A percentile compares a stretch with the other conserved stretches of the same genome.
Evolutionary conservation across 2,329 filamentous ascomycete genomes (phyloP).

Genomic region (Xylaria sp.): DNA sequence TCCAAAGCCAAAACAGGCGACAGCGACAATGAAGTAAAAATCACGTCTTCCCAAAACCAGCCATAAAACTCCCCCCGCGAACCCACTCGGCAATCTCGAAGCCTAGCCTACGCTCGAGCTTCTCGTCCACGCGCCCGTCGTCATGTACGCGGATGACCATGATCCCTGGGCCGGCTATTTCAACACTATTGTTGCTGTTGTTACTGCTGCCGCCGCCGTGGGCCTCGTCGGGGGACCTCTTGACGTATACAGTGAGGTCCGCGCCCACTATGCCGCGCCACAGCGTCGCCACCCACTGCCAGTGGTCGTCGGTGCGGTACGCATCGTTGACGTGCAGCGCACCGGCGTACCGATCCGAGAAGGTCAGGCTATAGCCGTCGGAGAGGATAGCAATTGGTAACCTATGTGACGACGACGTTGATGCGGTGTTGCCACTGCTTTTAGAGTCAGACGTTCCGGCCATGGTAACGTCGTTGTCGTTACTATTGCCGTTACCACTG

Average conservation of each 20-base stretch:
- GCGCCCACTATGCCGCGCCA: slow-evolving; percentile 89
- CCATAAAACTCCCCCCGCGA: slow-evolving; percentile 58
- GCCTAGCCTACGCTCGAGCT: slow-evolving; percentile 76
- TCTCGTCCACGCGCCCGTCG: slow-evolving; percentile 67
- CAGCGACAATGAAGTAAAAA: slow-evolving; percentile 1
- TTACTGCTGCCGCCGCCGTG: slow-evolving; percentile 25
- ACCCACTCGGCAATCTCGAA: slow-evolving; percentile 93
- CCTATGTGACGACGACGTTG: slow-evolving; percentile 33
- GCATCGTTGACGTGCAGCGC: slow-evolving; percentile 78
- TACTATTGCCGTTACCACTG: not conserved
- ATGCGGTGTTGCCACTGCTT: slow-evolving; percentile 3
- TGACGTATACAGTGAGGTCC: slow-evolving; percentile 80
- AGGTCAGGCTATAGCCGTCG: slow-evolving; percentile 81
- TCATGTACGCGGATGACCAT: slow-evolving; percentile 64
- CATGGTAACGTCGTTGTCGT: not conserved
- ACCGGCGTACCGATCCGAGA: slow-evolving; percentile 79
- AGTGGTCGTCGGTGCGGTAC: slow-evolving; percentile 88
- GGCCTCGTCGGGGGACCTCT: slow-evolving; percentile 44
- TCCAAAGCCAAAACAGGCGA: not conserved
- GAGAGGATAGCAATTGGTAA: slow-evolving; percentile 80
- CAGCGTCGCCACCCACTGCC: slow-evolving; percentile 96
- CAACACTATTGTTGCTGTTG: slow-evolving; percentile 52
- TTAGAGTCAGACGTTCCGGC: slow-evolving; percentile 4
- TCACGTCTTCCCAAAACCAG: slow-evolving; percentile 37
- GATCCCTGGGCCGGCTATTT: slow-evolving; percentile 65